Evolutionary conservation across 2,329 filamentous ascomycete species (phyloP).

Genomic region (Nemania serpens): DNA sequence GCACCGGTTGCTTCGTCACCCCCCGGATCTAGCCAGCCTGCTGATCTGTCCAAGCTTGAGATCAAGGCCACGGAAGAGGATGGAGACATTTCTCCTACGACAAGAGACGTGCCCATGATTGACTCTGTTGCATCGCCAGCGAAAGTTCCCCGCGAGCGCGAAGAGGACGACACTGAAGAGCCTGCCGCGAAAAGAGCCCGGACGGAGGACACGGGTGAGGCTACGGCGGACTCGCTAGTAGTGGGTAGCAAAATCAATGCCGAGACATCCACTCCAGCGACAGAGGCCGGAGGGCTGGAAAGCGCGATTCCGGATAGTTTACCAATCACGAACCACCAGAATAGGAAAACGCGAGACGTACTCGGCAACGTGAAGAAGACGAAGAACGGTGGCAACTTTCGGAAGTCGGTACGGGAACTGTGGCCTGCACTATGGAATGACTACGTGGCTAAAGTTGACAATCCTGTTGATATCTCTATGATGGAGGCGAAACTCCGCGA

Average conservation of each 20-base stretch:
- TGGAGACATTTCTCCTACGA: slow-evolving; percentile 30
- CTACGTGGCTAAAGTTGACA: slow-evolving; percentile 68
- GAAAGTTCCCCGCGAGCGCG: slow-evolving; percentile 75
- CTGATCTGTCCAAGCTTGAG: slow-evolving; percentile 41
- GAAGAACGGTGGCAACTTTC: slow-evolving; percentile 76
- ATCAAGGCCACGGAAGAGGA: slow-evolving; percentile 36
- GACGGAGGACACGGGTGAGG: slow-evolving; percentile 59
- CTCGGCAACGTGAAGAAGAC: slow-evolving; percentile 83
- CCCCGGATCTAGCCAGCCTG: slow-evolving; percentile 40
- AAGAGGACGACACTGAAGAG: slow-evolving; percentile 70
- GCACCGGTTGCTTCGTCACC: slow-evolving; percentile 37
- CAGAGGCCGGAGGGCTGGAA: slow-evolving; percentile 37
- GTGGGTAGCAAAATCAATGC: slow-evolving; percentile 29
- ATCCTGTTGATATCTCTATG: slow-evolving; percentile 82
- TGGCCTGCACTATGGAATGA: slow-evolving; percentile 78
- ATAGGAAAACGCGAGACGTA: slow-evolving; percentile 54
- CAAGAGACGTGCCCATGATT: slow-evolving; percentile 34
- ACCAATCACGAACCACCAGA: slow-evolving; percentile 49
- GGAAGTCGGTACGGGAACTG: slow-evolving; percentile 74
- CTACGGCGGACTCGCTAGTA: slow-evolving; percentile 34
- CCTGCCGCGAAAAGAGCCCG: slow-evolving; percentile 81
- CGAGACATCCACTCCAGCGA: slow-evolving; percentile 31
- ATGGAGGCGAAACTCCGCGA: slow-evolving; percentile 82
- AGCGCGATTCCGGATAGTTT: slow-evolving; percentile 47
- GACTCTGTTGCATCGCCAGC: slow-evolving; percentile 34